These are phyloP conservation scores for Paspalum vaginatum DNA, from an alignment of 176 grass and related monocot genomes.

Conservation along the genomic window DNA sequence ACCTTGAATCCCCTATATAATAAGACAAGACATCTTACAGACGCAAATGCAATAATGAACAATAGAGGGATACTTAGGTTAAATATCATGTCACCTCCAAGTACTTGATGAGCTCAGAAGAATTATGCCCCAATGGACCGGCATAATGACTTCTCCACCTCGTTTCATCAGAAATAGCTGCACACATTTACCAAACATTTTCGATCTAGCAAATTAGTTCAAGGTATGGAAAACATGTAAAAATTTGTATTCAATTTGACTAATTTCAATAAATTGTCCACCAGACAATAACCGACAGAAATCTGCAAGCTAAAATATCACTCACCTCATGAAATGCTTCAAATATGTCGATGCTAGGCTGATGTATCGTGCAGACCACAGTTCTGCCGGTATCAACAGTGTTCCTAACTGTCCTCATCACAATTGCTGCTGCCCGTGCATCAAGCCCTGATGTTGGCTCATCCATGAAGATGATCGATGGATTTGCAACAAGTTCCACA, in stretches of 20 bases:
- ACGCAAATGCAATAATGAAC: not conserved
- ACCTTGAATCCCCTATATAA: conserved; percentile 15
- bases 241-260: not conserved
- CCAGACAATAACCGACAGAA: not conserved
- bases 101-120: conserved; percentile 1
- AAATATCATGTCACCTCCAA: conserved; percentile 3
- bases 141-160: conserved; percentile 29
- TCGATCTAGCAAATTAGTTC: not conserved
- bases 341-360: not conserved
- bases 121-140: conserved; percentile 10
- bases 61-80: not conserved
- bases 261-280: not conserved
- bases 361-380: not conserved
- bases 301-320: not conserved
- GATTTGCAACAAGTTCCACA: not conserved
- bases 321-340: not conserved
- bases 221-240: not conserved
- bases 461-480: not conserved
- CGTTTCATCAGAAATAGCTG: conserved; percentile 32
- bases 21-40: not conserved
- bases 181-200: not conserved
- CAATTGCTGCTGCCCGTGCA: not conserved
- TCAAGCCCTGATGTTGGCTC: not conserved
- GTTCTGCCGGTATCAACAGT: not conserved
- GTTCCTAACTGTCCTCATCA: not conserved